Base-by-base conservation (phyloP, 2,329 filamentous ascomycete genomes). In the Rutstroemia sp. region DNA sequence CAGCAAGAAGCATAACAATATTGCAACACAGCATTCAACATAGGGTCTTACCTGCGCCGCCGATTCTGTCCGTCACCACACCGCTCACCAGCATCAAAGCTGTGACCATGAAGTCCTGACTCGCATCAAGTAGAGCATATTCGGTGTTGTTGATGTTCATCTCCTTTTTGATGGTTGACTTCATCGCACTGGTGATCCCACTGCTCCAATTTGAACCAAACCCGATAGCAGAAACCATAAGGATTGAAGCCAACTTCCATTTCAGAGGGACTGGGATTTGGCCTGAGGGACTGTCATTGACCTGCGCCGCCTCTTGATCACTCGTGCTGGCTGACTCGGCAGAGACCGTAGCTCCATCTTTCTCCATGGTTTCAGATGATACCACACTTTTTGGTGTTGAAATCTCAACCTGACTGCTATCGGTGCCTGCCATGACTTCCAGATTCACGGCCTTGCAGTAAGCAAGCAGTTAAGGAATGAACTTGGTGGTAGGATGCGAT, bases 31-130 rank as follows among this genome's bases (percentile, higher is more conserved):
- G 7, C 27, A 8, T 10, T 10, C 4, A 30, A 30, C 9, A 30
- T 8, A 10, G 21, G 5, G 18, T 19, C 3, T 19, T 77, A 74
- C 76, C 73, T 48, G 81, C 81, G 25, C 82, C 81, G 1, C 82
- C 82, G 16, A 82, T 74, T 9, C 78, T 74, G 60, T 84, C 81
- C 0, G 81, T 84, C 1, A 84, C 64, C 1, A 82, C 60, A 1
- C 82, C 82, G 21, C 75, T 81, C 25, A 74, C 57, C 0, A 84
- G 67, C 19, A 85, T 80, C 2, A 54, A 85, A 0, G 75, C 71
- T 0, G 79, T 82, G 14, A 77, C 76, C 77, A 85, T 84, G 57
- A 85, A 85, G 63, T 84, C 76, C 60, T 83, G 78, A 45, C 80
- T 84, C 0, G 81, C 77, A 61, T 82, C 79, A 0, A 85, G 72